Conservation (phyloP, 2,329 filamentous ascomycete genomes). For the Daldinia sp. region DNA sequence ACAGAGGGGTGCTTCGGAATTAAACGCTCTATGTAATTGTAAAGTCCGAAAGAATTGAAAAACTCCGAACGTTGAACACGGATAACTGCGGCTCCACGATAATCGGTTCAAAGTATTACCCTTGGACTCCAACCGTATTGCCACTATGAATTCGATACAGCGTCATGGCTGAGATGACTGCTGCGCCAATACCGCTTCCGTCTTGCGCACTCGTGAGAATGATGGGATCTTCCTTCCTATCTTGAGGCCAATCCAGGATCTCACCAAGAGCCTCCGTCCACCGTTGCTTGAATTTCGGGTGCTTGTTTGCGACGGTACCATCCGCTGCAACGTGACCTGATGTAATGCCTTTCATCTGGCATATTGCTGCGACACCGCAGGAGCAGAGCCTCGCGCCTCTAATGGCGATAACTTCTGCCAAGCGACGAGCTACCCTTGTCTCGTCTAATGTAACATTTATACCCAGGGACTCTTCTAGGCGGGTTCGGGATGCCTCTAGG, state of each 20-base stretch:
- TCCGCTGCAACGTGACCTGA: constrained; percentile 95
- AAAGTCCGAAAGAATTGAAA: not conserved
- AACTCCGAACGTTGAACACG: not conserved
- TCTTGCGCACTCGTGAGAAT: constrained; percentile 92
- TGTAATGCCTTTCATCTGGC: constrained; percentile 92
- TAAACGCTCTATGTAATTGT: not conserved
- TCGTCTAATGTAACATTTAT: constrained; percentile 11
- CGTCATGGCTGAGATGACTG: constrained; percentile 84
- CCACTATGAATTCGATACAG: constrained; percentile 72
- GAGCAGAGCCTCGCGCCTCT: constrained; percentile 93
- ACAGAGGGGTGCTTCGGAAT: not conserved
- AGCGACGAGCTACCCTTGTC: constrained; percentile 10
- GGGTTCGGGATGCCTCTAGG: constrained; percentile 8
- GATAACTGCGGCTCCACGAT: not conserved
- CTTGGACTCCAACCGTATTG: constrained; percentile 69
- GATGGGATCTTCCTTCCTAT: constrained; percentile 84
- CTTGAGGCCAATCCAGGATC: constrained; percentile 93
- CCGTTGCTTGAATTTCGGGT: constrained; percentile 95
- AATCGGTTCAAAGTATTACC: not conserved
- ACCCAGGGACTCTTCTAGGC: constrained; percentile 12
- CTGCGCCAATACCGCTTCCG: constrained; percentile 93
- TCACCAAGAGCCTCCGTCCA: constrained; percentile 90
- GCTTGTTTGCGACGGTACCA: constrained; percentile 98
- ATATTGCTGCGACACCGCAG: constrained; percentile 94
- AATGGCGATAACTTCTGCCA: constrained; percentile 74